Base-by-base conservation (phyloP, 2,329 filamentous ascomycete species). In the Fusarium protoensiforme region DNA sequence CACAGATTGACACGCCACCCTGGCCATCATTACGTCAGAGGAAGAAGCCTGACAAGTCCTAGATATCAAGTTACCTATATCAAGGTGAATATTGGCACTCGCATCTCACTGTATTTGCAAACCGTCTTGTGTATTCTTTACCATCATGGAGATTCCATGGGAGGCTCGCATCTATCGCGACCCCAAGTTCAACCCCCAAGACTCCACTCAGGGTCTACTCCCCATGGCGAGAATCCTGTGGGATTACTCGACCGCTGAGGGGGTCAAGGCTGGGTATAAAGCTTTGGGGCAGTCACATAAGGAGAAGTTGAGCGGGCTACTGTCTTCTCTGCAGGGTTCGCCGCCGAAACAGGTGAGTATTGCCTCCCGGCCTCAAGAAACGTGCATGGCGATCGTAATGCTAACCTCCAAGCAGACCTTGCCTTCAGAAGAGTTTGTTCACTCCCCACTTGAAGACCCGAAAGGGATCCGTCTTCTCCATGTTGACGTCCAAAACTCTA, bases 181-280 rank as follows among this genome's bases (percentile, higher is more conserved):
- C 8, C 38, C 67, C 2, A 69, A 69, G 14, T 68, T 68, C 18
- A 68, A 13, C 2, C 24, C 64, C 4, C 33, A 53, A 7, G 67
- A 46, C 20, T 39, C 13, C 18, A 64, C 16, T 2, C 39, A 63
- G 0, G 48, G 48, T 7, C 13, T 68, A 13, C 20, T 51, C 11
- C 43, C 59, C 4, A 7, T 69, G 3, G 53, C 39, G 0, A 64
- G 39, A 22, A 36, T 41, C 16, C 51, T 67, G 2, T 51, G 48
- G 31, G 67, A 69, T n/a, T 68, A 69, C 24, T 59, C 53, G 7
- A 69, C 67, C 5, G 59, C 67, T 2, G 67, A 69, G 39, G 67
- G 67, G 1, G 65, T 68, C 9, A 69, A 64, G 29, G 67, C 65
- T 35, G 29, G 27, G 7, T n/a, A 68, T 43, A 64, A 60, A 60